phyloP scores from a whole-genome alignment of 345 rosid genomes.

The Pistacia vera region DNA sequence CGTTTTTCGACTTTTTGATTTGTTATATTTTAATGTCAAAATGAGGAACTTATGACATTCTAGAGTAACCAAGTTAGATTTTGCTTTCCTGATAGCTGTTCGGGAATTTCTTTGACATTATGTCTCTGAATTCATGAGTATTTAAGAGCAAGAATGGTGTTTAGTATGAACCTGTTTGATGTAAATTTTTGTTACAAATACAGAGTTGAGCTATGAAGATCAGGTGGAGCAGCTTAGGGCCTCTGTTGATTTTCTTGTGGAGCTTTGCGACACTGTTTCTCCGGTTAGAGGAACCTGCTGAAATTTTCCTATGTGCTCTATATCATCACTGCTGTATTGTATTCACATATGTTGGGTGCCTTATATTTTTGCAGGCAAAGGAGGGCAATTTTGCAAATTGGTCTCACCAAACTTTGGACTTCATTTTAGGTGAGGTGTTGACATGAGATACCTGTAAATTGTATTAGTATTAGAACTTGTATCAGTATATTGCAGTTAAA shows the following conservation, averaged over 20 bases:
- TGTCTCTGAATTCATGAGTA: neutral
- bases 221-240: constrained; percentile 71
- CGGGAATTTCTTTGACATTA: too few relatives aligned
- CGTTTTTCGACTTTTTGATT: too few relatives aligned
- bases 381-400: constrained; percentile 64
- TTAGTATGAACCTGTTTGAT: neutral
- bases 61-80: too few relatives aligned
- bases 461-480: too few relatives aligned
- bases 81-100: too few relatives aligned
- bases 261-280: constrained; percentile 57
- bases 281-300: constrained; percentile 38
- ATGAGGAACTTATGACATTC: too few relatives aligned
- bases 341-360: neutral
- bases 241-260: constrained; percentile 77
- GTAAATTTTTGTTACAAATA: constrained; percentile 25
- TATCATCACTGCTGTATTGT: neutral
- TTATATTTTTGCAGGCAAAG: constrained; percentile 44
- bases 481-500: too few relatives aligned
- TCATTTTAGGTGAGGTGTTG: constrained; percentile 60
- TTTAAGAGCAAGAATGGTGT: neutral
- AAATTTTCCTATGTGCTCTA: constrained; percentile 6
- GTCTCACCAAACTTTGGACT: constrained; percentile 96
- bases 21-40: too few relatives aligned
- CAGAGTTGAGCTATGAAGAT: constrained; percentile 59
- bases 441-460: too few relatives aligned